phyloP scores from a whole-genome alignment of 78 protist species.

The Speleostelium caveatum region DNA sequence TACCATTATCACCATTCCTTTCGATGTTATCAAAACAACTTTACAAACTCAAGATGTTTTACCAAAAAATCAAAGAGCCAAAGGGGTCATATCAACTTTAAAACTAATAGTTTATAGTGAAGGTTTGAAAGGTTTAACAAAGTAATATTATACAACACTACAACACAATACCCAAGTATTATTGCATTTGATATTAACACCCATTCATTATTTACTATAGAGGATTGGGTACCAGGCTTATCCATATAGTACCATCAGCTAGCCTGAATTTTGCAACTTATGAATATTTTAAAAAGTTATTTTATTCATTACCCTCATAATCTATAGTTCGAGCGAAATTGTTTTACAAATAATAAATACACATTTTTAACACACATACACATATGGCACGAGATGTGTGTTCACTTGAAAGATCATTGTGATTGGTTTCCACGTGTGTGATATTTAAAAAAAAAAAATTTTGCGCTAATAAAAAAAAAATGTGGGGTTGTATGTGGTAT shows the following conservation, averaged over 20 bases:
- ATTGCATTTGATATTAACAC: background rate
- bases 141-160: background rate
- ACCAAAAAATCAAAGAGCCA: constrained; percentile 15
- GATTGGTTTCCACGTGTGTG: no score
- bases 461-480: no score
- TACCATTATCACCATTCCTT: constrained; percentile 55
- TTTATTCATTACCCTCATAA: background rate
- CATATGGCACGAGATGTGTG: no score
- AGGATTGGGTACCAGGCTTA: constrained; percentile 26
- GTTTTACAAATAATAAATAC: no score
- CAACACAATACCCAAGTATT: background rate
- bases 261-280: constrained; percentile 29
- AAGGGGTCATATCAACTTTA: constrained; percentile 23
- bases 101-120: constrained; percentile 17
- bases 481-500: no score
- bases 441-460: no score
- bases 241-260: constrained; percentile 46
- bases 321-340: no score
- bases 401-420: no score
- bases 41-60: constrained; percentile 47
- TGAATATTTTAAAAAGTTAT: constrained; percentile 31
- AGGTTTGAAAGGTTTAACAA: constrained; percentile 73
- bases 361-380: no score
- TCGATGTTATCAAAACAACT: constrained; percentile 64
- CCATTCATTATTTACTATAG: background rate